phyloP scores from a whole-genome alignment of 768 basidiomycete species.

The Xerocomellus chrysenteron region DNA sequence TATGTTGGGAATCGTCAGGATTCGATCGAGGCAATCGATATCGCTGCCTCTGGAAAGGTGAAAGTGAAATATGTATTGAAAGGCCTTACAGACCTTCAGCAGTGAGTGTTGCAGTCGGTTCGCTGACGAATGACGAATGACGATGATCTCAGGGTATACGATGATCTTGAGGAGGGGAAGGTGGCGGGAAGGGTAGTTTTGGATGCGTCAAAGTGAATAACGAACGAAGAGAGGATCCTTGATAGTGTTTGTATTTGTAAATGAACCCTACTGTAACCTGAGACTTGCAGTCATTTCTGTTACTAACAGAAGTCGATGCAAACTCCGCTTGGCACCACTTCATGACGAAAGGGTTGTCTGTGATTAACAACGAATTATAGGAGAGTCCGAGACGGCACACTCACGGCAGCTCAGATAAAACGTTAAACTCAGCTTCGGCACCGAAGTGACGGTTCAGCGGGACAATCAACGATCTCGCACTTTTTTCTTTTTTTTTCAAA shows the following conservation, averaged over 20 bases:
- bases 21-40: constrained; percentile 73
- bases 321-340: no score
- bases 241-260: neutral
- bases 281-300: no score
- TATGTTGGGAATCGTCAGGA: constrained; percentile 79
- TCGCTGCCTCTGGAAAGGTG: constrained; percentile 70
- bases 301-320: no score
- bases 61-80: constrained; percentile 53
- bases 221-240: neutral
- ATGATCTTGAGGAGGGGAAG: constrained; percentile 39
- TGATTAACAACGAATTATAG: no score
- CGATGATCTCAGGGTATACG: constrained; percentile 33
- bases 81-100: constrained; percentile 50
- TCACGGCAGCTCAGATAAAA: no score
- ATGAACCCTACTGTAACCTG: no score
- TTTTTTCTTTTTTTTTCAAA: no score
- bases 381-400: no score
- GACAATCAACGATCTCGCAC: no score
- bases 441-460: no score
- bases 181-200: constrained; percentile 45
- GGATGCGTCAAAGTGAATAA: constrained; percentile 29
- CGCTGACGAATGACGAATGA: neutral
- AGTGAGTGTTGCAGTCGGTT: constrained; percentile 38
- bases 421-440: no score
- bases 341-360: no score